Conservation (phyloP, 176 grass and related monocot genomes). For the maize (Zea mays) region DNA sequence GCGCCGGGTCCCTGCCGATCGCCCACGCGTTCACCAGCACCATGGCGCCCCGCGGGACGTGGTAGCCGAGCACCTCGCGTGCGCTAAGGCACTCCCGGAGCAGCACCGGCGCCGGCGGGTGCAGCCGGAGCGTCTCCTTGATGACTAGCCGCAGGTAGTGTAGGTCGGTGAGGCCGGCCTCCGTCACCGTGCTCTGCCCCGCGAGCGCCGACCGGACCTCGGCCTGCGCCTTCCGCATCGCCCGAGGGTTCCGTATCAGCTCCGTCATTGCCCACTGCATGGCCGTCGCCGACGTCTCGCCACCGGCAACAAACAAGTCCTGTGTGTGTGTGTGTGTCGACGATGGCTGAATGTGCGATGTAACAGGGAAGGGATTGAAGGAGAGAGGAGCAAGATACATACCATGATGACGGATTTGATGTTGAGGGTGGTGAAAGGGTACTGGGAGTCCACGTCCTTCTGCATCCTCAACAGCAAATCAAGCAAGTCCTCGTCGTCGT, state of each 20-base stretch:
- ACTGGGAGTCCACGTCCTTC: not conserved
- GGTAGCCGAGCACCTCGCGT: not conserved
- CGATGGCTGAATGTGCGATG: too few relatives aligned
- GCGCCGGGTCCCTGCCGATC: constrained; percentile 38
- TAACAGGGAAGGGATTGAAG: too few relatives aligned
- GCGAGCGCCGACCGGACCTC: not conserved
- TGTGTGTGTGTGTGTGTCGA: too few relatives aligned
- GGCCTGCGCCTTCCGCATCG: not conserved
- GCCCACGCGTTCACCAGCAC: constrained; percentile 56
- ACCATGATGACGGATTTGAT: not conserved
- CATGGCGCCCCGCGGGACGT: not conserved
- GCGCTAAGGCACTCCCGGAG: not conserved
- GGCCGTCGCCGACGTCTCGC: not conserved
- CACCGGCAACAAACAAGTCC: not conserved
- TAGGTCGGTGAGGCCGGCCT: not conserved
- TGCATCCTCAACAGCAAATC: not conserved
- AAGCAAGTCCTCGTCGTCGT: not conserved
- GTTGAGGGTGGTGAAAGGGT: not conserved
- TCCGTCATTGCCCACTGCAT: not conserved
- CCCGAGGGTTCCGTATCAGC: not conserved
- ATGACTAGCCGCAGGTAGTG: not conserved
- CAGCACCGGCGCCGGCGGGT: not conserved
- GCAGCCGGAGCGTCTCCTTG: not conserved
- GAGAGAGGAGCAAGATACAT: too few relatives aligned
- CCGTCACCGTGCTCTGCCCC: not conserved